Evolutionary conservation across 2,329 filamentous ascomycete species (phyloP).

Genomic region (Cladosporium sp.): DNA sequence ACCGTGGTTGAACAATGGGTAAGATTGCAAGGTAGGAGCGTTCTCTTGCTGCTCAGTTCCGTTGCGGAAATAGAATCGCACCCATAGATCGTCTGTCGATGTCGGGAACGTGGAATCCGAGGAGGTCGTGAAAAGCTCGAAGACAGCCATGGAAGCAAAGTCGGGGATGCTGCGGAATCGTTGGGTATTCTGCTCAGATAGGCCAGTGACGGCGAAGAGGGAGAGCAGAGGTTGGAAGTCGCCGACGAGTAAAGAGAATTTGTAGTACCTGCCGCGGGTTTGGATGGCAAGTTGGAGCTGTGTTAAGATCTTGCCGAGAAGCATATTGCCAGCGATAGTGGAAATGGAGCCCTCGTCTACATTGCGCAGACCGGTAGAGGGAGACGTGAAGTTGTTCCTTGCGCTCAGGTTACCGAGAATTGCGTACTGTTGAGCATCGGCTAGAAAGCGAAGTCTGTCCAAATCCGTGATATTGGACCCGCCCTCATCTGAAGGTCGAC

Average conservation of each 20-base stretch:
- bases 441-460: slow-evolving; percentile 38
- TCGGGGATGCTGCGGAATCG: slow-evolving; percentile 48
- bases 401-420: slow-evolving; percentile 44
- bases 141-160: slow-evolving; percentile 46
- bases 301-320: slow-evolving; percentile 32
- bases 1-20: slow-evolving; percentile 49
- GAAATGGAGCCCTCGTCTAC: slow-evolving; percentile 31
- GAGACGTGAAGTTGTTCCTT: slow-evolving; percentile 18
- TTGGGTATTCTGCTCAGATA: slow-evolving; percentile 38
- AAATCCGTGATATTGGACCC: slow-evolving; percentile 23
- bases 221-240: slow-evolving; percentile 48
- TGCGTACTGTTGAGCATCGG: slow-evolving; percentile 43
- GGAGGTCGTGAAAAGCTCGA: slow-evolving; percentile 47
- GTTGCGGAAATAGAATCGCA: slow-evolving; percentile 56
- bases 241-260: slow-evolving; percentile 43
- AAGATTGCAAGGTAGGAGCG: slow-evolving; percentile 33
- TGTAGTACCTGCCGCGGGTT: slow-evolving; percentile 20
- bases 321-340: slow-evolving; percentile 35
- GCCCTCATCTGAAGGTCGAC: neutral
- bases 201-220: slow-evolving; percentile 44
- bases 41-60: slow-evolving; percentile 38
- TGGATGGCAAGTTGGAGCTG: slow-evolving; percentile 30
- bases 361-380: neutral
- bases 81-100: slow-evolving; percentile 43
- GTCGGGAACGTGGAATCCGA: slow-evolving; percentile 33